Percentiles rank a stretch among this genome's conserved stretches.
These are phyloP conservation scores for Aspergillus fructus DNA, from an alignment of 2,329 filamentous ascomycete genomes.

Conservation along the genomic window DNA sequence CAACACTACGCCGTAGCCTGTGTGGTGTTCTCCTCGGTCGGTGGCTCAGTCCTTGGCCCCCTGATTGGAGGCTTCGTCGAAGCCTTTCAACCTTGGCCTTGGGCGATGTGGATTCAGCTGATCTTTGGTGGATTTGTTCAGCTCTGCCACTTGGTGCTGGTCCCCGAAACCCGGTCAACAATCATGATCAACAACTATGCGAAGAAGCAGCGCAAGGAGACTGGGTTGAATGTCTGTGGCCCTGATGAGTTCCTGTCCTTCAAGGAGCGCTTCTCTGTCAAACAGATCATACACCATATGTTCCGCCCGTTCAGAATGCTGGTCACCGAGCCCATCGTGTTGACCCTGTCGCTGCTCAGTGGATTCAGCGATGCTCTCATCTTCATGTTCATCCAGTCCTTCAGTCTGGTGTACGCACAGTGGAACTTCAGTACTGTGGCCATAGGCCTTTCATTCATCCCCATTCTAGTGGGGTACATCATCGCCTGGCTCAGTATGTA, in stretches of 20 bases:
- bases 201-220: constrained; percentile 64
- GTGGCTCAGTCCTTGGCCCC: constrained; percentile 72
- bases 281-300: constrained; percentile 60
- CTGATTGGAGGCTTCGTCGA: constrained; percentile 76
- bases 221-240: constrained; percentile 65
- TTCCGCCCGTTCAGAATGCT: constrained; percentile 64
- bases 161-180: constrained; percentile 75
- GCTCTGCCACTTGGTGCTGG: constrained; percentile 63
- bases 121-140: constrained; percentile 74
- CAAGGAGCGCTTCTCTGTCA: constrained; percentile 57
- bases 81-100: constrained; percentile 66
- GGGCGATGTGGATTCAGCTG: constrained; percentile 82
- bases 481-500: constrained; percentile 59
- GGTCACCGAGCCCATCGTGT: constrained; percentile 64
- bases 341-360: constrained; percentile 59
- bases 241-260: constrained; percentile 68
- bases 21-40: constrained; percentile 76
- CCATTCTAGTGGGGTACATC: constrained; percentile 59
- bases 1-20: constrained; percentile 76
- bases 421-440: constrained; percentile 56
- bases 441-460: constrained; percentile 55
- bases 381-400: constrained; percentile 66
- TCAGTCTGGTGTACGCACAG: constrained; percentile 58
- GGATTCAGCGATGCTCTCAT: constrained; percentile 66
- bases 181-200: constrained; percentile 78